Conservation (phyloP, 2,329 filamentous ascomycete species). For the Penicillium sclerotiorum region DNA sequence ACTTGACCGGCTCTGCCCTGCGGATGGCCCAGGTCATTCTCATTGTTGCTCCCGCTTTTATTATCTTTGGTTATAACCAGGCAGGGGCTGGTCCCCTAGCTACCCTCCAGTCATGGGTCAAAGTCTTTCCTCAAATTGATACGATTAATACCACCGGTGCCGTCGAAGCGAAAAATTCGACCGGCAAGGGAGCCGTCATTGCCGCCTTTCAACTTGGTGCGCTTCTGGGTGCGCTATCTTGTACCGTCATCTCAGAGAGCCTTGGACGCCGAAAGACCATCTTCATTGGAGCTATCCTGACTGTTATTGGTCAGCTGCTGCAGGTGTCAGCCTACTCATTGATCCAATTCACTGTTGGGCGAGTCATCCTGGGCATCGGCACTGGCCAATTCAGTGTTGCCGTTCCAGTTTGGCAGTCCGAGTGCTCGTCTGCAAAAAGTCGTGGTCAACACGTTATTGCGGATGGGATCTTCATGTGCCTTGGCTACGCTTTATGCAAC, state of each 20-base stretch:
- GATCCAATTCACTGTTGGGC: conserved; percentile 50
- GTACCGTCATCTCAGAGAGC: conserved; percentile 42
- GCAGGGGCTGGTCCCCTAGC: conserved; percentile 26
- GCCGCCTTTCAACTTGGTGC: conserved; percentile 20
- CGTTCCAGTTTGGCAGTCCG: conserved; percentile 52
- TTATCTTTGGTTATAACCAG: conserved; percentile 32
- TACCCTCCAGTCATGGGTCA: conserved; percentile 37
- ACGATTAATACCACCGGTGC: conserved; percentile 39
- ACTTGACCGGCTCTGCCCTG: not conserved
- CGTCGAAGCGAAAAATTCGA: conserved; percentile 22
- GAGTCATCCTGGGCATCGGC: conserved; percentile 52
- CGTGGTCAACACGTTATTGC: conserved; percentile 52
- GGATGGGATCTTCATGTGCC: conserved; percentile 48
- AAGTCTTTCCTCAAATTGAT: conserved; percentile 58
- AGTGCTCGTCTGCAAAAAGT: conserved; percentile 49
- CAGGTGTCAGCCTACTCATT: conserved; percentile 47
- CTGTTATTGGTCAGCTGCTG: conserved; percentile 48
- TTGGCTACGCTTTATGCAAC: conserved; percentile 26
- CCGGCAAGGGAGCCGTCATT: conserved; percentile 31
- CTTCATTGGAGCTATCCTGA: conserved; percentile 47
- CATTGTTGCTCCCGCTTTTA: conserved; percentile 28
- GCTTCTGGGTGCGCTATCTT: conserved; percentile 20
- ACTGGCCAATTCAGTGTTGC: conserved; percentile 51
- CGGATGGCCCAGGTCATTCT: conserved; percentile 23
- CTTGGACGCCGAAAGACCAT: conserved; percentile 52